Conservation (phyloP, 1,284 basidiomycete species). For the Fomes fomentarius region DNA sequence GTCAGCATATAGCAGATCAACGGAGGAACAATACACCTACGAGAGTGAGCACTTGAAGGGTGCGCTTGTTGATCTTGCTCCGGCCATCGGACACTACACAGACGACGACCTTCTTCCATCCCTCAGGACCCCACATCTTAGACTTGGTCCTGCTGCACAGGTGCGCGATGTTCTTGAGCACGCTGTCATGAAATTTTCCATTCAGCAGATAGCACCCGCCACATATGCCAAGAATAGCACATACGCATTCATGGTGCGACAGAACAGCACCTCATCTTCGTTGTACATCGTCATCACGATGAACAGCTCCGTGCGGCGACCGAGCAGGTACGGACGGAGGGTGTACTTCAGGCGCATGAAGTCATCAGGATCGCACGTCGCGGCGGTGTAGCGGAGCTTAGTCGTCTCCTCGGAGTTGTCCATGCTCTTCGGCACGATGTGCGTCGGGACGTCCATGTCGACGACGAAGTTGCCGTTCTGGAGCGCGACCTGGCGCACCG, state of each 20-base stretch:
- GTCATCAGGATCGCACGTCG: constrained; percentile 93
- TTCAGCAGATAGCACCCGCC: constrained; percentile 10
- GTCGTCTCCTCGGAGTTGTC: constrained; percentile 75
- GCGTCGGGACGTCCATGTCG: constrained; percentile 78
- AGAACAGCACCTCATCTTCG: constrained; percentile 88
- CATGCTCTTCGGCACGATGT: constrained; percentile 72
- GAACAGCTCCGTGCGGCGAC: constrained; percentile 89
- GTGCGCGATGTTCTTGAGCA: constrained; percentile 89
- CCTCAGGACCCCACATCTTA: constrained; percentile 92
- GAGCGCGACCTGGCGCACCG: constrained; percentile 81
- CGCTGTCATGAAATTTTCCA: constrained; percentile 43
- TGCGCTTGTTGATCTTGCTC: constrained; percentile 88
- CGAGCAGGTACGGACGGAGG: constrained; percentile 83
- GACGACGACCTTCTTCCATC: constrained; percentile 96
- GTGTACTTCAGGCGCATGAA: constrained; percentile 81
- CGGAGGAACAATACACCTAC: constrained; percentile 40
- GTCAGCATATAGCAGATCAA: not conserved
- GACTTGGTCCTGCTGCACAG: constrained; percentile 81
- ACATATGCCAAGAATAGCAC: constrained; percentile 25
- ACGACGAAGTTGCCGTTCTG: constrained; percentile 84
- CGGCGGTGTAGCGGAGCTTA: constrained; percentile 89
- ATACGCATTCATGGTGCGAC: constrained; percentile 86
- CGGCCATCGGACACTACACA: constrained; percentile 93
- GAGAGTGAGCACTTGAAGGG: constrained; percentile 79
- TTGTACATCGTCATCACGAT: constrained; percentile 98